Percentiles rank a stretch among this genome's conserved stretches.
Evolutionary conservation across 2,329 filamentous ascomycete species (phyloP).

Genomic region (Colletotrichum tabaci): DNA sequence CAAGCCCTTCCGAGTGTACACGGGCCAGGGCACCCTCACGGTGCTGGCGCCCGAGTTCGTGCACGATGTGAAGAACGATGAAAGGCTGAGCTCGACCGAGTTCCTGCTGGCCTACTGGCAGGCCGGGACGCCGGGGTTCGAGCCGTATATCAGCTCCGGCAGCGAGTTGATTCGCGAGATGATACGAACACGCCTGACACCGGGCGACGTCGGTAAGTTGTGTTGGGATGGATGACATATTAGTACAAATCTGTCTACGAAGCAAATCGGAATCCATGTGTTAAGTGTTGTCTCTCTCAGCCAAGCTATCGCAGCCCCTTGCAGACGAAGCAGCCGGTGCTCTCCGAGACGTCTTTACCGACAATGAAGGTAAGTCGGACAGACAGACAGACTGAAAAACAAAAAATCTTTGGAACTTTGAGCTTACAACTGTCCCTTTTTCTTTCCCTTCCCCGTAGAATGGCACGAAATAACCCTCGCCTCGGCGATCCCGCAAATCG

Average conservation of each 20-base stretch:
- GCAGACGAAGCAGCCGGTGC: conserved; percentile 20
- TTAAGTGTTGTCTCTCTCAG: neutral
- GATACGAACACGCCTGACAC: conserved; percentile 21
- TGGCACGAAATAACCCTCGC: conserved; percentile 34
- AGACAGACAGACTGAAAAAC: neutral
- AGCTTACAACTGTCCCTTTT: neutral
- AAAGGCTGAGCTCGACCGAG: conserved; percentile 23
- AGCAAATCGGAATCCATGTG: too few species aligned
- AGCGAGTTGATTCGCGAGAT: conserved; percentile 31
- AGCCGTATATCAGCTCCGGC: conserved; percentile 28
- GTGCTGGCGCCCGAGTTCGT: conserved; percentile 16
- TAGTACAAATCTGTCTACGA: too few species aligned
- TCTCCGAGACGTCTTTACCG: conserved; percentile 18
- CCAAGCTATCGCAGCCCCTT: conserved; percentile 19
- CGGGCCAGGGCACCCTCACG: conserved; percentile 25
- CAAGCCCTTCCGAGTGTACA: conserved; percentile 30
- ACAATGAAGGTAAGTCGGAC: conserved; percentile 12
- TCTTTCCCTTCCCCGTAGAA: conserved; percentile 41
- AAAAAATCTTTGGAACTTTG: too few species aligned
- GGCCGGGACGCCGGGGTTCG: conserved; percentile 23
- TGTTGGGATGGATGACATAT: neutral
- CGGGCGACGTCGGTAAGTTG: conserved; percentile 21
- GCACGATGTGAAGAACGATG: conserved; percentile 24
- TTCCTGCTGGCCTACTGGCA: conserved; percentile 37
- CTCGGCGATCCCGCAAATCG: conserved; percentile 45